Evolutionary conservation across 2,329 filamentous ascomycete species (phyloP), one percentile per base, ranked within the genome.

Genomic region (Xylariaceae sp.): DNA sequence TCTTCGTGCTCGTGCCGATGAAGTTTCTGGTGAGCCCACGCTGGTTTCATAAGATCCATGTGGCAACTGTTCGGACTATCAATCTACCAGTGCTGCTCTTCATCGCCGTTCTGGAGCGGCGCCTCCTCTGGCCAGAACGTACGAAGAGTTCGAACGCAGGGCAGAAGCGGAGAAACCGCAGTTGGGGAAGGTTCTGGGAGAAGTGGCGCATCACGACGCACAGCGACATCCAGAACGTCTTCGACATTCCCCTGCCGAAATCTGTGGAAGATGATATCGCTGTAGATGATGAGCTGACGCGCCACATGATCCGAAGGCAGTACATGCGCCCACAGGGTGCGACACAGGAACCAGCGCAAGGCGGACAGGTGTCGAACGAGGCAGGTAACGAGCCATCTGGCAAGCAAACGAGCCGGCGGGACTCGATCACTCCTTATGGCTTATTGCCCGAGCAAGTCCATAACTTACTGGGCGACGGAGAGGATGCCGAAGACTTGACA

Each of bases 1-100:
- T 92, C 18, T 65, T 86, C 43, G 58, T 88, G 18, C 70, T 92
- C 12, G 70, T 90, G 2, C 87, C 87, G 0, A 71, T 92, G 44
- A 88, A 88, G 52, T 85, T 85, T 52, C 52, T 85, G n/a, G 69
- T 88, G 24, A 80, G 78, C n/a, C 78, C 84, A 0, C 79, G 87
- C 31, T 90, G 85, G 85, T 92, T 92, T 57, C 87, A 94, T 68
- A 92, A 90, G 63, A 84, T 90, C 54, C 88, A 94, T 57, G 85
- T 94, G 41, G 77, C 80, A 41, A 76, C 77, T 8, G 82, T 92
- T 15, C 79, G 85, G 26, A 65, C 80, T 7, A 72, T 89, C 53
- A 92, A 92, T 59, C 70, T 85, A 2, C 87, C 87, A 0, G 67
- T 89, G 4, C 69, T 94, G 2, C 70, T 90, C 3, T 52, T 83